Percentiles rank a stretch among this genome's conserved stretches.
These are phyloP conservation scores for Pancytospora philotis DNA, from an alignment of 371 early-diverging fungal genomes.

Conservation along the genomic window DNA sequence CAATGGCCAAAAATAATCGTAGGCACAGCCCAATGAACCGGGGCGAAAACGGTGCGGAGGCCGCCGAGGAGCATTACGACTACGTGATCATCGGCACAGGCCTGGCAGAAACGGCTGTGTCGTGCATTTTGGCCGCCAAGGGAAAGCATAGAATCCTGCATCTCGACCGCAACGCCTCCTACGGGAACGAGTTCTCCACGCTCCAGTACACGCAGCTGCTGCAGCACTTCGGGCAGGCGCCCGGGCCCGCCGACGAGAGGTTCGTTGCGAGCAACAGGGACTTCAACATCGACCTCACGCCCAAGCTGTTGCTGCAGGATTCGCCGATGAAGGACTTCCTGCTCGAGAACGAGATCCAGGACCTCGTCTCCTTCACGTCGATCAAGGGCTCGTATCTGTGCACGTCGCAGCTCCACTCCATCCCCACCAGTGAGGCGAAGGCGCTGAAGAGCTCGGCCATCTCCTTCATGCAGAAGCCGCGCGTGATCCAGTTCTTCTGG, in stretches of 20 bases:
- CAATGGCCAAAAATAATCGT: too few relatives aligned
- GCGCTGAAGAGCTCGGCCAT: slow-evolving; percentile 74
- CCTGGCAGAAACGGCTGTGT: slow-evolving; percentile 92
- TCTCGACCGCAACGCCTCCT: slow-evolving; percentile 91
- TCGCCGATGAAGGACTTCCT: slow-evolving; percentile 68
- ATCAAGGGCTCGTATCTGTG: slow-evolving; percentile 86
- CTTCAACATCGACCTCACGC: slow-evolving; percentile 90
- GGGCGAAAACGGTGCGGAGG: background rate
- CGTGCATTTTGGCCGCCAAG: slow-evolving; percentile 87
- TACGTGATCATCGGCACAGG: slow-evolving; percentile 72
- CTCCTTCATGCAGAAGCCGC: slow-evolving; percentile 83
- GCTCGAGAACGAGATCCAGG: slow-evolving; percentile 81
- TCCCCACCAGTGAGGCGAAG: slow-evolving; percentile 79
- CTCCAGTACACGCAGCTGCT: slow-evolving; percentile 47
- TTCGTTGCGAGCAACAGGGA: slow-evolving; percentile 66
- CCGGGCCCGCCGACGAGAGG: background rate
- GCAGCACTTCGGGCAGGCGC: slow-evolving; percentile 25
- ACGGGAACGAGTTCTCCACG: slow-evolving; percentile 73
- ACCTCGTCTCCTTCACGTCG: slow-evolving; percentile 88
- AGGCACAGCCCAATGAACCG: too few relatives aligned
- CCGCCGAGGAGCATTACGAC: slow-evolving; percentile 28
- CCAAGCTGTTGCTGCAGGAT: slow-evolving; percentile 97
- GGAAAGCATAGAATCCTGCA: slow-evolving; percentile 84
- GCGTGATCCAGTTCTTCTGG: slow-evolving; percentile 86
- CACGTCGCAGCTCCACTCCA: slow-evolving; percentile 75